A percentile compares a stretch with the other conserved stretches of the same genome.
These are phyloP conservation scores for Coniochaeta prunicola DNA, from an alignment of 2,329 filamentous ascomycete genomes.

Conservation along the genomic window DNA sequence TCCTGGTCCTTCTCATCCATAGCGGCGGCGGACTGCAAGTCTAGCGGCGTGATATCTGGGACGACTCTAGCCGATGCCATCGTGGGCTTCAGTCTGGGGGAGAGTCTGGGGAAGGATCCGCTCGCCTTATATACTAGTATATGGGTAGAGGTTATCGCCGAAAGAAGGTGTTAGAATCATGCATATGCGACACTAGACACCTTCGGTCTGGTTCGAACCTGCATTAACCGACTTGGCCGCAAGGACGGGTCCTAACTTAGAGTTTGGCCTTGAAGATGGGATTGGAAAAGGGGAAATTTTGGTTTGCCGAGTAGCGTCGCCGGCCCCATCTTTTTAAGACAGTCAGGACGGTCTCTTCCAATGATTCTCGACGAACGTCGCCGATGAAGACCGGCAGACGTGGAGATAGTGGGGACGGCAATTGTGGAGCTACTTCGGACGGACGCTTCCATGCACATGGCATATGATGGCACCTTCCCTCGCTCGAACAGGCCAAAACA, in stretches of 20 bases:
- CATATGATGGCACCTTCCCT: not conserved
- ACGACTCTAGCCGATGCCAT: constrained; percentile 1
- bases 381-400: not conserved
- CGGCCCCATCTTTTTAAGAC: not conserved
- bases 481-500: not conserved
- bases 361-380: not conserved
- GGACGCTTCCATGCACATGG: not conserved
- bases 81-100: not conserved
- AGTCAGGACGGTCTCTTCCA: not conserved
- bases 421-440: not conserved
- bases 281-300: not conserved
- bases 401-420: not conserved
- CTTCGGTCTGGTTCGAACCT: not conserved
- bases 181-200: not conserved
- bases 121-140: not conserved
- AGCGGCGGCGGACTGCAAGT: not conserved
- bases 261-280: not conserved
- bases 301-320: not conserved
- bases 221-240: not conserved
- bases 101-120: not conserved
- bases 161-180: not conserved
- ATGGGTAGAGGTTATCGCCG: not conserved
- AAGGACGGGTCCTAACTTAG: not conserved
- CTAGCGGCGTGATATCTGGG: not conserved
- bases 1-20: constrained; percentile 7